phyloP scores from a whole-genome alignment of 1,284 basidiomycete genomes.

The Boletus semigastroideus region DNA sequence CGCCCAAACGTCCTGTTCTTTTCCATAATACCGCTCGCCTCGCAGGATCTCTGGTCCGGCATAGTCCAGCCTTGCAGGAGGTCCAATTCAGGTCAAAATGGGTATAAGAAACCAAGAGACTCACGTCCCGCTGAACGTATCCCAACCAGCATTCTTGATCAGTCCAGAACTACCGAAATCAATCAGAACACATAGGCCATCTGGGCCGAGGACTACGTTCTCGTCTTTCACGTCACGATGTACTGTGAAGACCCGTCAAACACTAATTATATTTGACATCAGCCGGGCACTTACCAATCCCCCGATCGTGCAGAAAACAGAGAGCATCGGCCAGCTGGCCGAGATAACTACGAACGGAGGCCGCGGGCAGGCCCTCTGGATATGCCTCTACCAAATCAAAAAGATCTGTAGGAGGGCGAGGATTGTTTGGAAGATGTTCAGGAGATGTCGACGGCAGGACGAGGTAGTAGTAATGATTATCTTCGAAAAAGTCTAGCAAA shows the following conservation, averaged over 20 bases:
- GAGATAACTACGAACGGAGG: conserved; percentile 80
- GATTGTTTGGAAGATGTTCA: conserved; percentile 49
- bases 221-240: conserved; percentile 99
- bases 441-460: conserved; percentile 72
- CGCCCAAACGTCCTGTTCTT: conserved; percentile 98
- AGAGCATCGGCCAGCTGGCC: conserved; percentile 95
- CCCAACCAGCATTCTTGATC: conserved; percentile 83
- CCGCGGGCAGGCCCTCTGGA: conserved; percentile 81
- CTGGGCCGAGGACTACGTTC: conserved; percentile 82
- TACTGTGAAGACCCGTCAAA: conserved; percentile 48
- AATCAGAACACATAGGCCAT: conserved; percentile 86
- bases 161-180: conserved; percentile 95
- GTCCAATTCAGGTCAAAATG: conserved; percentile 17
- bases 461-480: conserved; percentile 95
- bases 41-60: conserved; percentile 96
- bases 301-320: conserved; percentile 87
- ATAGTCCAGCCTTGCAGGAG: conserved; percentile 76
- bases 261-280: conserved; percentile 5
- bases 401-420: conserved; percentile 72
- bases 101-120: conserved; percentile 32
- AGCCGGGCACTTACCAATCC: conserved; percentile 61
- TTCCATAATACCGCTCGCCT: conserved; percentile 92
- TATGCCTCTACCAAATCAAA: conserved; percentile 94
- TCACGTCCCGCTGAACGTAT: conserved; percentile 93
- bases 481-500: conserved; percentile 96